Evolutionary conservation across 2,329 filamentous ascomycete species (phyloP).

Genomic region (Trichoderma gracile): DNA sequence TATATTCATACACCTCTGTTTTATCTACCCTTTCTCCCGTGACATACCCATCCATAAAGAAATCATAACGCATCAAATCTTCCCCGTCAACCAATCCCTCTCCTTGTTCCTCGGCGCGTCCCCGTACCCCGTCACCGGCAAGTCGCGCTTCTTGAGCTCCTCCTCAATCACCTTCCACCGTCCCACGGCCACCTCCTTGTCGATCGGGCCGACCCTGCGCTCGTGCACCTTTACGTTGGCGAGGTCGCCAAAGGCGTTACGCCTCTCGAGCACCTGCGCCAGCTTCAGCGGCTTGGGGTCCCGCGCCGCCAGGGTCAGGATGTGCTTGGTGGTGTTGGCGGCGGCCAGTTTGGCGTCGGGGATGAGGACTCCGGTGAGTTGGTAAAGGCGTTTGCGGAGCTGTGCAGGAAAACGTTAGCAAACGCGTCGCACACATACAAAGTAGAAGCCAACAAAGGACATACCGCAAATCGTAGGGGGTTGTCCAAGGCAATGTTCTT

Average conservation of each 20-base stretch:
- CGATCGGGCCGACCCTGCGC: slow-evolving; percentile 66
- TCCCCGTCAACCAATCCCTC: slow-evolving; percentile 46
- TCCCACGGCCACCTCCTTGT: slow-evolving; percentile 71
- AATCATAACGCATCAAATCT: slow-evolving; percentile 27
- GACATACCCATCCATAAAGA: neutral
- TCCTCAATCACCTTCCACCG: slow-evolving; percentile 78
- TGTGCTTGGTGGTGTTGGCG: slow-evolving; percentile 53
- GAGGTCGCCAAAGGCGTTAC: slow-evolving; percentile 50
- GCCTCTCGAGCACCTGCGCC: slow-evolving; percentile 56
- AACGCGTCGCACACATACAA: neutral
- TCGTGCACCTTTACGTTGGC: slow-evolving; percentile 70
- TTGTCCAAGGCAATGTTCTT: slow-evolving; percentile 59
- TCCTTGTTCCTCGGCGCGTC: slow-evolving; percentile 46
- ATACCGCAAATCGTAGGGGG: slow-evolving; percentile 71
- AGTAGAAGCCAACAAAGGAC: slow-evolving; percentile 36
- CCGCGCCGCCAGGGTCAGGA: slow-evolving; percentile 56
- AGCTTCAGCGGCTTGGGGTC: slow-evolving; percentile 63
- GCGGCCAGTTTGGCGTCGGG: slow-evolving; percentile 67
- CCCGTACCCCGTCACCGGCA: slow-evolving; percentile 57
- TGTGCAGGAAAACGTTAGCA: slow-evolving; percentile 41
- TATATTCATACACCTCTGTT: slow-evolving; percentile 14
- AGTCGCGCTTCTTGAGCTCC: slow-evolving; percentile 62
- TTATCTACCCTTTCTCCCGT: neutral
- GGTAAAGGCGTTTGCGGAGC: slow-evolving; percentile 78
- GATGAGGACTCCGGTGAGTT: slow-evolving; percentile 76